phyloP scores from a whole-genome alignment of 257 asterid species.

The Ilex aquifolium region DNA sequence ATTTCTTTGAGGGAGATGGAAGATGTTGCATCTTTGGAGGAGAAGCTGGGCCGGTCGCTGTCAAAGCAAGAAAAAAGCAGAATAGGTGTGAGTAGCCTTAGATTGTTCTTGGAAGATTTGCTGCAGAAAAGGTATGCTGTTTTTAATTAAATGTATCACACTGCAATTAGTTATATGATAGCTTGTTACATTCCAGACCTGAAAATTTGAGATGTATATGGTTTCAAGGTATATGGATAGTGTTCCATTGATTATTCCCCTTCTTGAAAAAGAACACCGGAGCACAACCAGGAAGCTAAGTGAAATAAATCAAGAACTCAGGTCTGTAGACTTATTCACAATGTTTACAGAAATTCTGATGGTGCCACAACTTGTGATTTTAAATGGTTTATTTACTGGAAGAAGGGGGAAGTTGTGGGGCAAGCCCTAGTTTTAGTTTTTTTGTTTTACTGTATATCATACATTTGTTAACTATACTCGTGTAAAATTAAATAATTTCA shows the following conservation, averaged over 20 bases:
- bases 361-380: no score
- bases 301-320: conserved; percentile 84
- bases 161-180: neutral
- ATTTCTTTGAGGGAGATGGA: conserved; percentile 76
- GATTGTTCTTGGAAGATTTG: conserved; percentile 89
- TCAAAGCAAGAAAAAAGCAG: conserved; percentile 80
- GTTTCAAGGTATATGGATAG: conserved; percentile 79
- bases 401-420: neutral
- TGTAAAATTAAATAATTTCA: conserved; percentile 8
- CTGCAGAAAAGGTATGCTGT: conserved; percentile 61
- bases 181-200: conserved; percentile 14
- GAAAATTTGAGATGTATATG: conserved; percentile 18
- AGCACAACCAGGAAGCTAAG: conserved; percentile 70
- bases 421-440: neutral
- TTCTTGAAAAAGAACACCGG: conserved; percentile 86
- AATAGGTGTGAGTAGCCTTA: conserved; percentile 89
- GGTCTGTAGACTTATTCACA: conserved; percentile 36
- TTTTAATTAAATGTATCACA: conserved; percentile 1
- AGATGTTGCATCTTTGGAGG: conserved; percentile 79
- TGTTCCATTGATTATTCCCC: conserved; percentile 87
- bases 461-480: neutral
- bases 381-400: no score
- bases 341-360: no score
- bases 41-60: conserved; percentile 86
- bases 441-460: neutral